These are phyloP conservation scores for Acacia acuminata DNA, from an alignment of 306 rosid genomes.

Conservation along the genomic window DNA sequence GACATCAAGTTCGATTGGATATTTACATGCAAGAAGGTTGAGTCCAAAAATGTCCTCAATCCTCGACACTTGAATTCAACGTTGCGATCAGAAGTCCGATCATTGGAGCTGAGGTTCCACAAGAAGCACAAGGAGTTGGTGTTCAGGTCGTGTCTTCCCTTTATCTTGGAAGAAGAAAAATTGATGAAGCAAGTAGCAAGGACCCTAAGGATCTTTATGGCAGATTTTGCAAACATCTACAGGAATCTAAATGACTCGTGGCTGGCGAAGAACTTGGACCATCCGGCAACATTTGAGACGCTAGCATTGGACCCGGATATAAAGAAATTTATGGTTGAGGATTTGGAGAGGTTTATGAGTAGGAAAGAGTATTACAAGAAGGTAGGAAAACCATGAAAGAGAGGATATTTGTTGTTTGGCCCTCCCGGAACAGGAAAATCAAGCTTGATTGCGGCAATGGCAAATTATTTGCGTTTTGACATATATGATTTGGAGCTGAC, in stretches of 20 bases:
- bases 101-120: conserved; percentile 56
- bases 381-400: conserved; percentile 84
- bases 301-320: conserved; percentile 55
- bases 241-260: conserved; percentile 37
- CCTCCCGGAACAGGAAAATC: conserved; percentile 92
- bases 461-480: conserved; percentile 65
- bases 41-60: conserved; percentile 21
- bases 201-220: conserved; percentile 59
- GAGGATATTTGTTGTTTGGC: conserved; percentile 77
- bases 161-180: conserved; percentile 43
- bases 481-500: conserved; percentile 76
- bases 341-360: conserved; percentile 52
- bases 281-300: conserved; percentile 74
- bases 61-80: conserved; percentile 38
- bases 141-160: conserved; percentile 51
- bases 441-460: conserved; percentile 83
- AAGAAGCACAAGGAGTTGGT: conserved; percentile 60
- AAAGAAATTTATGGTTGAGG: conserved; percentile 48
- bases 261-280: conserved; percentile 57
- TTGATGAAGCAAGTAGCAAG: conserved; percentile 46
- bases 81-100: conserved; percentile 51
- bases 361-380: conserved; percentile 65
- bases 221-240: conserved; percentile 34
- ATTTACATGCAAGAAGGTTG: conserved; percentile 34
- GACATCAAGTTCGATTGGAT: conserved; percentile 59